Evolutionary conservation across 1,284 basidiomycete species (phyloP).

Genomic region (Ustilago crameri): DNA sequence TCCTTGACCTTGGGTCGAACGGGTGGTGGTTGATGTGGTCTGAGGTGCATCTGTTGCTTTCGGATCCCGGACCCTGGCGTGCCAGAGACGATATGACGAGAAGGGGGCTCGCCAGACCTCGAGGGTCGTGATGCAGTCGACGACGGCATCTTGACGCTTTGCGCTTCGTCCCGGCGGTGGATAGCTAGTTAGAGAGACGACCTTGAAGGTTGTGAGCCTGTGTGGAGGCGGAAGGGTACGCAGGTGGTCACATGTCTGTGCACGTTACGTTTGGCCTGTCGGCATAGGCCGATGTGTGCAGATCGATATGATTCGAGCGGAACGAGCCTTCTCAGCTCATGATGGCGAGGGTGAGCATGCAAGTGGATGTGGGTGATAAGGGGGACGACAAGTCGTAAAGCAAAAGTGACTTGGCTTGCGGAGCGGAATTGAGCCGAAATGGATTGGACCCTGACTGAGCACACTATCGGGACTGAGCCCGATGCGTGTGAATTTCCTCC

Average conservation of each 20-base stretch:
- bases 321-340: background rate
- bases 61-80: constrained; percentile 7
- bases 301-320: too few species aligned
- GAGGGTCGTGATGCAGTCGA: constrained; percentile 7
- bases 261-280: too few species aligned
- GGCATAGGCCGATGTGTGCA: too few species aligned
- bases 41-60: background rate
- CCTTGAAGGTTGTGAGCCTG: constrained; percentile 5
- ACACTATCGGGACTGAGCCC: background rate
- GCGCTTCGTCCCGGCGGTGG: background rate
- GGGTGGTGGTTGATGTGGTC: constrained; percentile 9
- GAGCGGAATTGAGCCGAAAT: constrained; percentile 2
- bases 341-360: background rate
- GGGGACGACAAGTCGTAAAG: background rate
- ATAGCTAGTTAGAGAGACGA: background rate
- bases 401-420: background rate
- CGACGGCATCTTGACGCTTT: constrained; percentile 4
- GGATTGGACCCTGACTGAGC: constrained; percentile 15
- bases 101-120: constrained; percentile 21
- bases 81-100: constrained; percentile 26
- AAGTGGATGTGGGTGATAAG: background rate
- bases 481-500: constrained; percentile 4
- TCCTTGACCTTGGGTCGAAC: constrained; percentile 23
- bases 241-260: constrained; percentile 1
- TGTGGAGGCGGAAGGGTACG: background rate